Conservation (phyloP, 495 filamentous ascomycete genomes). For the Penicillium verhagenii region DNA sequence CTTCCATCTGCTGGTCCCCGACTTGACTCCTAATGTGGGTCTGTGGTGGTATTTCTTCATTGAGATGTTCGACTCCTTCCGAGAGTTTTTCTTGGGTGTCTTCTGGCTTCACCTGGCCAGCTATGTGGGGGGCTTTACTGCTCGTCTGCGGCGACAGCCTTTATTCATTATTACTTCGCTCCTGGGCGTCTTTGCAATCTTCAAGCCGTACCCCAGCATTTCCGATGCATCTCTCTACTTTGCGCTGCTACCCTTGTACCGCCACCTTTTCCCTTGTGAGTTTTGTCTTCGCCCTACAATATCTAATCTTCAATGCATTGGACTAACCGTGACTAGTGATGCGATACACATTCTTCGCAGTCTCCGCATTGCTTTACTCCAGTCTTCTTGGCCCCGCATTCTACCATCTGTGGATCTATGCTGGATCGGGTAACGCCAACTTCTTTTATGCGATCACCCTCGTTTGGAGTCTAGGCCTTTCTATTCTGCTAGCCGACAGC, state of each 20-base stretch:
- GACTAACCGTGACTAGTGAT: conserved; percentile 58
- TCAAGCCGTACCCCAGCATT: conserved; percentile 94
- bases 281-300: conserved; percentile 8
- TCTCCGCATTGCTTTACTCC: conserved; percentile 79
- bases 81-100: conserved; percentile 93
- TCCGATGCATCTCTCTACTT: conserved; percentile 83
- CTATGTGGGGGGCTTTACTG: conserved; percentile 80
- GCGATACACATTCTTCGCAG: conserved; percentile 87
- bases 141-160: conserved; percentile 79
- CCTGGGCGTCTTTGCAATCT: conserved; percentile 84
- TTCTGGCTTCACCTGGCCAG: conserved; percentile 94
- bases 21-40: conserved; percentile 91
- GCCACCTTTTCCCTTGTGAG: conserved; percentile 88
- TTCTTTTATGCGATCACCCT: conserved; percentile 99
- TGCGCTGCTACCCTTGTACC: conserved; percentile 78
- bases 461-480: conserved; percentile 89
- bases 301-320: background rate
- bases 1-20: conserved; percentile 84
- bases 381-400: conserved; percentile 90
- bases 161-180: conserved; percentile 80
- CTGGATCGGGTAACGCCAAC: conserved; percentile 95
- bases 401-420: conserved; percentile 98
- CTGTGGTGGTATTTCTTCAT: conserved; percentile 99
- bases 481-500: conserved; percentile 75
- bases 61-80: conserved; percentile 98